Evolutionary conservation across 306 rosid species (phyloP).

Genomic region (Fragaria iinumae): DNA sequence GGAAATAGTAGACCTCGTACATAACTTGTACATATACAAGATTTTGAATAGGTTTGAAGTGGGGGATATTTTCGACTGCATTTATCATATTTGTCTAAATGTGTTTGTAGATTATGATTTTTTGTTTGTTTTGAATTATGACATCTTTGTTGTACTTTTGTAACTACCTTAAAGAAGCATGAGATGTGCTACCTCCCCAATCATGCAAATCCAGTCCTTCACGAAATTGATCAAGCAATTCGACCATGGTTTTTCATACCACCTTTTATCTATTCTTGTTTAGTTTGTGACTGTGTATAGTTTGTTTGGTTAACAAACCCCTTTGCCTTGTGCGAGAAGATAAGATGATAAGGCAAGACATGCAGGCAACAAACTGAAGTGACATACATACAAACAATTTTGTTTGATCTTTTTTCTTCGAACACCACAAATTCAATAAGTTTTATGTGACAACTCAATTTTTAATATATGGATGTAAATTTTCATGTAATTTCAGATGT

Average conservation of each 20-base stretch:
- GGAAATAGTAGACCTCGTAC: no score
- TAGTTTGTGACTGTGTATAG: background rate
- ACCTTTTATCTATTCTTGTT: background rate
- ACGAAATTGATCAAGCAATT: background rate
- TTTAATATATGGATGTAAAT: background rate
- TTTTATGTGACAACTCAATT: no score
- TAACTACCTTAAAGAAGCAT: background rate
- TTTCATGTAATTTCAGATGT: slow-evolving; percentile 52
- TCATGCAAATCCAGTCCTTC: background rate
- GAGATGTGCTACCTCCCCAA: background rate
- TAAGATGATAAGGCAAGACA: slow-evolving; percentile 4
- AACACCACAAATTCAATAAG: background rate
- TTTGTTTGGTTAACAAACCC: slow-evolving; percentile 9
- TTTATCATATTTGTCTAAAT: background rate
- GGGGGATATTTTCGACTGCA: background rate
- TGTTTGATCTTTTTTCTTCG: background rate
- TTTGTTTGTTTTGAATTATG: background rate
- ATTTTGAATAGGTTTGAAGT: no score
- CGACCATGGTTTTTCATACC: no score
- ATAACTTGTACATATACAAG: no score
- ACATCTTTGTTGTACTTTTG: background rate
- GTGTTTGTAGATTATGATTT: background rate
- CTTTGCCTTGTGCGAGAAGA: background rate
- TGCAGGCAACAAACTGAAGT: background rate
- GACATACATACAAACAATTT: background rate